Conservation (phyloP, 2,329 filamentous ascomycete genomes). For the Coniochaeta hoffmannii region DNA sequence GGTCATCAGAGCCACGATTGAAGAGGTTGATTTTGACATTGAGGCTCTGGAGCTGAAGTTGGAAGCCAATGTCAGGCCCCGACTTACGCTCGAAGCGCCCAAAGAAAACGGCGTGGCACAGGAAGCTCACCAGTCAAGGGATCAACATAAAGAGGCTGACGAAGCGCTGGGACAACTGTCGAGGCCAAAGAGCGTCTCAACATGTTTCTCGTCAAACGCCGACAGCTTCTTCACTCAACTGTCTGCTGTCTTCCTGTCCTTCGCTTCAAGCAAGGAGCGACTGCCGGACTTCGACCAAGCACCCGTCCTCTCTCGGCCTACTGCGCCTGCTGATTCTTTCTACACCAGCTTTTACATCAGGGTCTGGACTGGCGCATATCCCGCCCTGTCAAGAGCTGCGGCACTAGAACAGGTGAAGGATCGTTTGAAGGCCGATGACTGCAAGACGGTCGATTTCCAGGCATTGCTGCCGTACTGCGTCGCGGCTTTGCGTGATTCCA, state of each 20-base stretch:
- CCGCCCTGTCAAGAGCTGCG: constrained; percentile 58
- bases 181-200: constrained; percentile 21
- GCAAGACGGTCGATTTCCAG: constrained; percentile 59
- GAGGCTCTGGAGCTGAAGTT: constrained; percentile 69
- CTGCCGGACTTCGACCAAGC: constrained; percentile 45
- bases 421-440: constrained; percentile 43
- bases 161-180: constrained; percentile 31
- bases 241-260: constrained; percentile 49
- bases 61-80: constrained; percentile 59
- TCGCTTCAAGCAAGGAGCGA: constrained; percentile 36
- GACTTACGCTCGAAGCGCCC: constrained; percentile 37
- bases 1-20: constrained; percentile 59
- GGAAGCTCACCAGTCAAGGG: constrained; percentile 14
- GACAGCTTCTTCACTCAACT: constrained; percentile 50
- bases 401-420: constrained; percentile 60
- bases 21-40: constrained; percentile 63
- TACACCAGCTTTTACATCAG: constrained; percentile 71
- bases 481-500: constrained; percentile 65
- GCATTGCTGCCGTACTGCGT: constrained; percentile 76
- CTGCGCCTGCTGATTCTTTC: constrained; percentile 52
- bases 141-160: constrained; percentile 26
- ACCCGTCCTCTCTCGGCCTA: constrained; percentile 44
- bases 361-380: constrained; percentile 66
- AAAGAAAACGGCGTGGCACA: constrained; percentile 34
- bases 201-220: constrained; percentile 44